phyloP scores from a whole-genome alignment of 192 early-diverging fungal species.

The Backusella macrospora region DNA sequence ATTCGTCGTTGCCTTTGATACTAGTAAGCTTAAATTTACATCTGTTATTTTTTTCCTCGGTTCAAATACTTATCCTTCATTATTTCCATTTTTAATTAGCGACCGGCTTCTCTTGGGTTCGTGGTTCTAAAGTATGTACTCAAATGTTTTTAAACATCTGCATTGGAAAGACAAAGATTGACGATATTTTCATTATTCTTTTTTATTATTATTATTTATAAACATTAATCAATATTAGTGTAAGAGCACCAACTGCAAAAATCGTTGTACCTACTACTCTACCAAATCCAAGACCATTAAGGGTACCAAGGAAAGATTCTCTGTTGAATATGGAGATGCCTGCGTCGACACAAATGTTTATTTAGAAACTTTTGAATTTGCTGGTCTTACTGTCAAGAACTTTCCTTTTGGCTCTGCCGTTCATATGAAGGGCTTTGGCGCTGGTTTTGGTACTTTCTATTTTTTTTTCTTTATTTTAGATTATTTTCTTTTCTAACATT shows the following conservation, averaged over 20 bases:
- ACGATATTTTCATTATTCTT: constrained; percentile 1
- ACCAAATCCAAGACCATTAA: constrained; percentile 17
- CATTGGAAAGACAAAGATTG: background rate
- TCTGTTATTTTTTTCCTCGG: background rate
- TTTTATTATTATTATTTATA: background rate
- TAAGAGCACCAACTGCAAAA: constrained; percentile 33
- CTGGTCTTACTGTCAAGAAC: constrained; percentile 31
- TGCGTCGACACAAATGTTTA: constrained; percentile 42
- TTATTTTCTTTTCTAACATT: background rate
- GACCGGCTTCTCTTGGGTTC: constrained; percentile 41
- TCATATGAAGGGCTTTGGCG: constrained; percentile 37
- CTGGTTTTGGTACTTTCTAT: constrained; percentile 23
- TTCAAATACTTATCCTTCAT: background rate
- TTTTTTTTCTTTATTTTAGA: background rate
- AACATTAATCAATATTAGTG: constrained; percentile 25
- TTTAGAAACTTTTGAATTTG: constrained; percentile 34
- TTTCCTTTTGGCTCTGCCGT: constrained; percentile 42
- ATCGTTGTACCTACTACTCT: constrained; percentile 41
- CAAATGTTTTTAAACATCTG: background rate
- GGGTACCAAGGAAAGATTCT: constrained; percentile 34
- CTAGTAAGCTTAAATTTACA: constrained; percentile 36
- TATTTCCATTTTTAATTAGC: constrained; percentile 20
- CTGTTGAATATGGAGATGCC: constrained; percentile 36
- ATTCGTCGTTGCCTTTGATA: constrained; percentile 94
- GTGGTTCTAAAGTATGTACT: constrained; percentile 36